These are phyloP conservation scores for Ciborinia camelliae DNA, from an alignment of 2,329 filamentous ascomycete species.

Conservation along the genomic window DNA sequence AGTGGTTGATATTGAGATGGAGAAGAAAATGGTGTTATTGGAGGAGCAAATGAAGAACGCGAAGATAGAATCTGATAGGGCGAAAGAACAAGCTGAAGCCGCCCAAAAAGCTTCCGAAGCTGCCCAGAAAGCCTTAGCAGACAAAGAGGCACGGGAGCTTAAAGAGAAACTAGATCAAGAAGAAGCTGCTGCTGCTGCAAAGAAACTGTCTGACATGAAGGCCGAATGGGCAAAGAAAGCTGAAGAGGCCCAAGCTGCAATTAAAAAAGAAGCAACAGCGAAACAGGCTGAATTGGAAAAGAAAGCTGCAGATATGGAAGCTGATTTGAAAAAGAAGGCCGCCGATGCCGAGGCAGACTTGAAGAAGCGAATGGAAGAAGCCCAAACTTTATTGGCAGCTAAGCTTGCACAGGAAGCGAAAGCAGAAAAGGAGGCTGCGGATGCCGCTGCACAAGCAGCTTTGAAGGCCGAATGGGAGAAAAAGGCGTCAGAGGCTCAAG, in stretches of 20 bases:
- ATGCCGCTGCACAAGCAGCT: constrained; percentile 14
- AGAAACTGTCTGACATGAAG: constrained; percentile 44
- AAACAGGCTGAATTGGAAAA: constrained; percentile 22
- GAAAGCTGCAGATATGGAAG: constrained; percentile 18
- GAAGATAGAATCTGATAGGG: constrained; percentile 40
- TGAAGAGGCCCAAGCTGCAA: constrained; percentile 43
- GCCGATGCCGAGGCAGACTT: constrained; percentile 26
- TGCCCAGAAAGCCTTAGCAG: constrained; percentile 46
- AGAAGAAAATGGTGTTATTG: constrained; percentile 59
- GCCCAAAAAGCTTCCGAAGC: constrained; percentile 14
- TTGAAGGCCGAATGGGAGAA: constrained; percentile 25
- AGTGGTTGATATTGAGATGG: constrained; percentile 33
- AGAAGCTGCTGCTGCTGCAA: constrained; percentile 43
- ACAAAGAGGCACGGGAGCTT: constrained; percentile 38
- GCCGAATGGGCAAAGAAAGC: constrained; percentile 41
- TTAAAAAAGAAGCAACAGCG: constrained; percentile 26
- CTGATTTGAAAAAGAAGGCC: constrained; percentile 21
- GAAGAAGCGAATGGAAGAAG: constrained; percentile 27
- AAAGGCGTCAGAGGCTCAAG: constrained; percentile 27
- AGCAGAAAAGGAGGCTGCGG: constrained; percentile 23
- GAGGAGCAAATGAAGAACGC: constrained; percentile 50
- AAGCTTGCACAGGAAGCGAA: constrained; percentile 22
- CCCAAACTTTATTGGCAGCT: constrained; percentile 13
- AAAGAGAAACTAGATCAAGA: constrained; percentile 27
- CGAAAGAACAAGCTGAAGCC: constrained; percentile 42